Percentiles rank a stretch among this genome's conserved stretches.
These are phyloP conservation scores for Triticum monococcum DNA, from an alignment of 176 grass and related monocot genomes.

Conservation along the genomic window DNA sequence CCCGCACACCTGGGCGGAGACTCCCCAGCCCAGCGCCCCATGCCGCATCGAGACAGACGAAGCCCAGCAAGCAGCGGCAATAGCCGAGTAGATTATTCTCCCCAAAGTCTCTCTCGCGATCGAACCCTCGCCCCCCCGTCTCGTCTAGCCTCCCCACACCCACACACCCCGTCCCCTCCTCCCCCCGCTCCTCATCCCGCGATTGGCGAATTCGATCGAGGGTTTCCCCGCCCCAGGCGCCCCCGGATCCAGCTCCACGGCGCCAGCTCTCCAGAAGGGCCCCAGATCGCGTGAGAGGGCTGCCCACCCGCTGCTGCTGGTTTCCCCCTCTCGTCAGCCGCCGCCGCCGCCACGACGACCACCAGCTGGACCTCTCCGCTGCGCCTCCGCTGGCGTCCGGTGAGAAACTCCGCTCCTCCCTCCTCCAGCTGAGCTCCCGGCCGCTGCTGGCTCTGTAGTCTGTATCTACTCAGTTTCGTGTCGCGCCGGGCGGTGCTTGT, in stretches of 20 bases:
- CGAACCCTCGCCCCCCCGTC: constrained; percentile 44
- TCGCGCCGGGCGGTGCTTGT: not conserved
- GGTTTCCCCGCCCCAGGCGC: constrained; percentile 12
- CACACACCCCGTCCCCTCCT: not conserved
- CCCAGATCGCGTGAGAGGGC: constrained; percentile 25
- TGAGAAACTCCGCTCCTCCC: constrained; percentile 20
- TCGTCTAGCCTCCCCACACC: not conserved
- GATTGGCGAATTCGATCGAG: constrained; percentile 48
- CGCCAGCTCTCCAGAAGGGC: constrained; percentile 16
- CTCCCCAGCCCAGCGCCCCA: constrained; percentile 37
- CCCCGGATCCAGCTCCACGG: constrained; percentile 26
- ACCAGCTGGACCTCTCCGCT: not conserved
- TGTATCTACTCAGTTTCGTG: not conserved
- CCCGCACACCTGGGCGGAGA: constrained; percentile 30
- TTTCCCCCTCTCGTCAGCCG: not conserved
- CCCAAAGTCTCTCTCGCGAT: constrained; percentile 58
- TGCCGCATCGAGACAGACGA: constrained; percentile 52
- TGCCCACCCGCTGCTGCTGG: not conserved
- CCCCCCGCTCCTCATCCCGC: constrained; percentile 46
- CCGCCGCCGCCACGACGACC: constrained; percentile 6
- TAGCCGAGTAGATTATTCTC: constrained; percentile 27
- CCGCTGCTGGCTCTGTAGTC: not conserved
- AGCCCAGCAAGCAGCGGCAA: not conserved
- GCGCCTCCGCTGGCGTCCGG: constrained; percentile 18
- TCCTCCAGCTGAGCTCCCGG: not conserved